phyloP scores from a whole-genome alignment of 2,329 filamentous ascomycete genomes.

The Arthroderma sp. region DNA sequence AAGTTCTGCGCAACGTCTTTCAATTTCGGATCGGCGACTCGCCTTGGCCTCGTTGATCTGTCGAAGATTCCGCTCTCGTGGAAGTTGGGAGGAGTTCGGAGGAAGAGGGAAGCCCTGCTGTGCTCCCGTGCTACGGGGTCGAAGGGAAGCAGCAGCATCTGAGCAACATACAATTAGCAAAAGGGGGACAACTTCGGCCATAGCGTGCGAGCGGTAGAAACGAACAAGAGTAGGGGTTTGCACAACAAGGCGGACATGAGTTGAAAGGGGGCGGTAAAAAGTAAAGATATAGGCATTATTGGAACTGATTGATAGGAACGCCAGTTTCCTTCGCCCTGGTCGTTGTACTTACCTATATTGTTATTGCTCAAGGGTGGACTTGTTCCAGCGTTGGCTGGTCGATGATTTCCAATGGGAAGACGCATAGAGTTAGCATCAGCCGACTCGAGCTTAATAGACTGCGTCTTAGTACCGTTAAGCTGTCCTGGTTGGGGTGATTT shows the following conservation, averaged over 20 bases:
- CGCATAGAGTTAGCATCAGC: not conserved
- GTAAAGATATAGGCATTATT: not conserved
- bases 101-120: not conserved
- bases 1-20: conserved; percentile 54
- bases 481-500: not conserved
- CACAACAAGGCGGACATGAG: not conserved
- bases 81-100: conserved; percentile 12
- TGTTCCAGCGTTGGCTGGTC: not conserved
- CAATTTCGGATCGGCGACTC: conserved; percentile 56
- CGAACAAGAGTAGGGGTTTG: not conserved
- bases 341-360: not conserved
- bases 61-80: conserved; percentile 44
- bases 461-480: not conserved
- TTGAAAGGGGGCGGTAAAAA: not conserved
- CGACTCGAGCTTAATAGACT: not conserved
- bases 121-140: not conserved
- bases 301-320: not conserved
- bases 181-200: not conserved
- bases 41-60: conserved; percentile 54
- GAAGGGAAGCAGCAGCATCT: not conserved
- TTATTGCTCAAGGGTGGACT: not conserved
- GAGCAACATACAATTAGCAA: not conserved
- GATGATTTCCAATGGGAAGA: not conserved
- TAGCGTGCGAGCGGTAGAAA: not conserved
- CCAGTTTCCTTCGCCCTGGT: not conserved